Evolutionary conservation across 306 rosid species (phyloP).

Genomic region (Prunus dulcis): DNA sequence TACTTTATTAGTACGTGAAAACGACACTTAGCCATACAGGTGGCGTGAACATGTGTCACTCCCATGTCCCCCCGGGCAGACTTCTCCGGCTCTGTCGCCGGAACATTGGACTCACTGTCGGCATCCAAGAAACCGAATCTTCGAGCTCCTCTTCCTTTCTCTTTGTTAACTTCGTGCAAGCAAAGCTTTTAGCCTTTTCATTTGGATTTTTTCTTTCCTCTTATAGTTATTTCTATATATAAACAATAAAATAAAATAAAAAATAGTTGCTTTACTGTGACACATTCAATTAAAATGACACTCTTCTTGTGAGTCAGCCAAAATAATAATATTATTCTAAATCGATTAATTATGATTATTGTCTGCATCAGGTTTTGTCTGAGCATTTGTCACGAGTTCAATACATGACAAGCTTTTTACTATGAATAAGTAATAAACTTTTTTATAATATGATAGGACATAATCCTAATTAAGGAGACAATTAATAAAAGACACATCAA

Average conservation of each 20-base stretch:
- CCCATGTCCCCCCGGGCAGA: conserved; percentile 21
- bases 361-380: not conserved
- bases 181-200: not conserved
- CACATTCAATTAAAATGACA: conserved; percentile 8
- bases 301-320: conserved; percentile 5
- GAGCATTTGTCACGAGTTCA: conserved; percentile 6
- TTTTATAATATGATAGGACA: not conserved
- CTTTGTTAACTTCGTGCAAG: not conserved
- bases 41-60: conserved; percentile 40
- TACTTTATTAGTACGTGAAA: conserved; percentile 39
- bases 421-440: not conserved
- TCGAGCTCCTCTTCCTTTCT: not conserved
- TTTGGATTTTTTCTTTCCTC: not conserved
- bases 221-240: not conserved
- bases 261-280: not conserved
- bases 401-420: not conserved
- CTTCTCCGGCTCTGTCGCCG: conserved; percentile 17
- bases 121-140: conserved; percentile 20
- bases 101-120: conserved; percentile 30
- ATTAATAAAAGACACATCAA: conserved; percentile 22
- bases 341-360: not conserved
- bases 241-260: not conserved
- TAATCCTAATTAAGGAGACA: not conserved
- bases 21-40: conserved; percentile 32
- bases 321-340: not conserved